phyloP scores from a whole-genome alignment of 371 early-diverging fungal species.

The Amoeboaphelidium protococcarum region DNA sequence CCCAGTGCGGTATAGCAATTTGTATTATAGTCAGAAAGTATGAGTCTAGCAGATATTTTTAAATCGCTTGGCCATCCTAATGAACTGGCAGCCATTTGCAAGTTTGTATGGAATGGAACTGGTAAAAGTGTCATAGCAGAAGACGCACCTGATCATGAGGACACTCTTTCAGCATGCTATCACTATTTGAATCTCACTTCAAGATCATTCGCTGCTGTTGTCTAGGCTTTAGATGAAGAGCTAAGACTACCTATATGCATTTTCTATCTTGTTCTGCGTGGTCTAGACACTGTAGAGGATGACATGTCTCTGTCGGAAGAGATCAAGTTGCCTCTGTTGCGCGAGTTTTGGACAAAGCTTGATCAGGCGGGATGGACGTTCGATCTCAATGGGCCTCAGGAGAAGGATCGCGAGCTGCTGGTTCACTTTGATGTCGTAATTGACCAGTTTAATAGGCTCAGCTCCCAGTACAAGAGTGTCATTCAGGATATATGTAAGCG shows the following conservation, averaged over 20 bases:
- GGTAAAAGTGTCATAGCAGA: too few species aligned
- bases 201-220: constrained; percentile 83
- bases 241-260: constrained; percentile 34
- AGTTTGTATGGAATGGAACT: too few species aligned
- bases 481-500: constrained; percentile 65
- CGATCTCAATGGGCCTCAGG: constrained; percentile 34
- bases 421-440: constrained; percentile 69
- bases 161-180: constrained; percentile 14
- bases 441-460: constrained; percentile 45
- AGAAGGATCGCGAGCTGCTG: constrained; percentile 70
- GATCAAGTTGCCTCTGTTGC: constrained; percentile 41
- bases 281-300: constrained; percentile 90
- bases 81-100: too few species aligned
- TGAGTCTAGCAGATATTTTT: too few species aligned
- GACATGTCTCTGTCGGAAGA: constrained; percentile 68
- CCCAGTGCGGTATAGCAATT: too few species aligned
- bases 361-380: constrained; percentile 11
- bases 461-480: constrained; percentile 40
- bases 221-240: constrained; percentile 65
- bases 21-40: too few species aligned
- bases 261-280: constrained; percentile 71
- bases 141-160: too few species aligned
- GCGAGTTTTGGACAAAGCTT: constrained; percentile 38
- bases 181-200: constrained; percentile 68
- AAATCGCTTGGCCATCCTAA: too few species aligned